These are phyloP conservation scores for Alternaria solani DNA, from an alignment of 2,329 filamentous ascomycete species.

Conservation along the genomic window DNA sequence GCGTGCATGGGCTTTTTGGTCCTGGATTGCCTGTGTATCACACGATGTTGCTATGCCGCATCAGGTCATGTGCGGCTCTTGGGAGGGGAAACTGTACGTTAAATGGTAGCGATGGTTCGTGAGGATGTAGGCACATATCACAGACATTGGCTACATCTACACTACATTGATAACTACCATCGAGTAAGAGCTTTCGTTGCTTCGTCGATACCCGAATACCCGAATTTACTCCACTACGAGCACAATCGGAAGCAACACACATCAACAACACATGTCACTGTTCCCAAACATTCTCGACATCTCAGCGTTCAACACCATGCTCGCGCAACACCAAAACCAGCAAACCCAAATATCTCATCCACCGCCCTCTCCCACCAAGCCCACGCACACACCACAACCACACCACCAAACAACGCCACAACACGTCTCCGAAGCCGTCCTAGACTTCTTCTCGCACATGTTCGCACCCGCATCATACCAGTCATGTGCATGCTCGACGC, in stretches of 20 bases:
- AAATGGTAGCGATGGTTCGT: not conserved
- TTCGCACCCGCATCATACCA: conserved; percentile 25
- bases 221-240: not conserved
- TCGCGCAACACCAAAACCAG: not conserved
- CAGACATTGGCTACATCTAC: not conserved
- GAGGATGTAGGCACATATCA: not conserved
- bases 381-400: not conserved
- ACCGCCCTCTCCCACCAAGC: not conserved
- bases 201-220: not conserved
- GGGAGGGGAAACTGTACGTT: not conserved
- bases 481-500: conserved; percentile 20
- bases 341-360: not conserved
- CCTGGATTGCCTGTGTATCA: not conserved
- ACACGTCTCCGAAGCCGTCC: conserved; percentile 20
- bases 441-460: conserved; percentile 23
- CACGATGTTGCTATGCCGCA: not conserved
- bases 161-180: not conserved
- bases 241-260: not conserved
- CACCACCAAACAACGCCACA: conserved; percentile 15
- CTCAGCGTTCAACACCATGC: conserved; percentile 3
- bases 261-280: conserved; percentile 7
- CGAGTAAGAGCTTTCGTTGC: not conserved
- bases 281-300: conserved; percentile 16
- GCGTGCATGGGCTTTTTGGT: not conserved
- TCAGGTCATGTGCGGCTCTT: not conserved